These are phyloP conservation scores for Amanita pseudoporphyria DNA, from an alignment of 768 basidiomycete species.

Conservation along the genomic window DNA sequence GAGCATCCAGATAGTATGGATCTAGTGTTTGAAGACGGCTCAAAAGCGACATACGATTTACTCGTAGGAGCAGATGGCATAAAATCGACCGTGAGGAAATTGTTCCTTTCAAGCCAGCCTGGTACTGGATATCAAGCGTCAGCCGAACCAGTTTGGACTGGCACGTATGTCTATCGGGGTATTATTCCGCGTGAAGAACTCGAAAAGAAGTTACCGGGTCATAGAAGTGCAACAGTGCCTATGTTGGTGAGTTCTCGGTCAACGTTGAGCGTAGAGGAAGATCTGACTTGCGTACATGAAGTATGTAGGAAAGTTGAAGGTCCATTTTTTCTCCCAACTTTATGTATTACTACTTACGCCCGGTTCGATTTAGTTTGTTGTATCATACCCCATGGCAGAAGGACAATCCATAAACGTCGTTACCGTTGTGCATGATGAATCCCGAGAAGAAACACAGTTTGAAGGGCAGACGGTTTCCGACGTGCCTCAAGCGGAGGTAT, in stretches of 20 bases:
- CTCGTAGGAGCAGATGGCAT: conserved; percentile 34
- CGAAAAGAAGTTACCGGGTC: conserved; percentile 13
- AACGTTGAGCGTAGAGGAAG: too few species aligned
- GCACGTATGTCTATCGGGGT: conserved; percentile 27
- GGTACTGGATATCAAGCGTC: conserved; percentile 3
- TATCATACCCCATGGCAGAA: conserved; percentile 41
- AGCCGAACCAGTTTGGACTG: conserved; percentile 28
- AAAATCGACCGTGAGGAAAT: conserved; percentile 15
- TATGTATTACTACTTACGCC: not conserved
- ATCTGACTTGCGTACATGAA: not conserved
- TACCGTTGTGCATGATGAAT: conserved; percentile 18
- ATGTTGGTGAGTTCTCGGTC: conserved; percentile 17
- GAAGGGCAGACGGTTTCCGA: not conserved
- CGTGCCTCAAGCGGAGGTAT: not conserved
- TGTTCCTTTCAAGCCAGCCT: conserved; percentile 1
- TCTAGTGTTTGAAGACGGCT: conserved; percentile 18
- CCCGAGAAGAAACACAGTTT: not conserved
- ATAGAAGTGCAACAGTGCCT: conserved; percentile 13
- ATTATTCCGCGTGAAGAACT: conserved; percentile 22
- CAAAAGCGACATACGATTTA: conserved; percentile 21
- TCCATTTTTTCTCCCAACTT: conserved; percentile 2
- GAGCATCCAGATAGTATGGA: conserved; percentile 21
- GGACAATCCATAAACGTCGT: conserved; percentile 42
- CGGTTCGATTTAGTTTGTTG: conserved; percentile 13
- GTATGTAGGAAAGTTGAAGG: conserved; percentile 10